These are phyloP conservation scores for Lactarius indigo DNA, from an alignment of 768 basidiomycete genomes.

Conservation along the genomic window DNA sequence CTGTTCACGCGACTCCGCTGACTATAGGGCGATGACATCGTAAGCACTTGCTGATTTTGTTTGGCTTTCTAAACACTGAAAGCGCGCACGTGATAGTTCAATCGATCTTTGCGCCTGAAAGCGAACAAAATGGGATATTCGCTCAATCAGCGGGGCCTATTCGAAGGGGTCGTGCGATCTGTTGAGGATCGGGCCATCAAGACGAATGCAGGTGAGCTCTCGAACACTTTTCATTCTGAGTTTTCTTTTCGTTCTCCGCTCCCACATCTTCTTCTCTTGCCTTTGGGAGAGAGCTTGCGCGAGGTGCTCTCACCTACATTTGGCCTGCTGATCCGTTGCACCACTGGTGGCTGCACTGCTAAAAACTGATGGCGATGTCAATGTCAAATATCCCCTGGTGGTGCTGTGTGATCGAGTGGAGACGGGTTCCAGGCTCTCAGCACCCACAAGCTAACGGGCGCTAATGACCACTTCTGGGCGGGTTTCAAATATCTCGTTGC, in stretches of 20 bases:
- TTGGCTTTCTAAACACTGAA: not conserved
- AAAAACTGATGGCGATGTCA: not conserved
- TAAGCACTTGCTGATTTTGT: slow-evolving; percentile 35
- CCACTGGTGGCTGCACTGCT: slow-evolving; percentile 1
- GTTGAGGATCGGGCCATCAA: slow-evolving; percentile 59
- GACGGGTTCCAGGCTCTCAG: slow-evolving; percentile 7
- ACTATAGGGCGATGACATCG: slow-evolving; percentile 83
- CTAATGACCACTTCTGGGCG: not conserved
- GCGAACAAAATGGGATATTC: slow-evolving; percentile 79
- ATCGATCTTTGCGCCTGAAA: slow-evolving; percentile 82
- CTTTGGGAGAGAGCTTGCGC: not conserved
- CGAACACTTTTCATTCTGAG: not conserved
- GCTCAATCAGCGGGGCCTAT: slow-evolving; percentile 85
- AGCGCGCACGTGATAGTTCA: slow-evolving; percentile 55
- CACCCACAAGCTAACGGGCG: not conserved
- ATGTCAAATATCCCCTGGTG: not conserved
- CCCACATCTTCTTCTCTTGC: not conserved
- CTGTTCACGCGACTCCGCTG: not conserved
- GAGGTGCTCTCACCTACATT: not conserved
- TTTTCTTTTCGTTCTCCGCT: slow-evolving; percentile 18
- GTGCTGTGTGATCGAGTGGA: slow-evolving; percentile 17
- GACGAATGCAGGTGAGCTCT: slow-evolving; percentile 50
- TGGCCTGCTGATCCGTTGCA: slow-evolving; percentile 2
- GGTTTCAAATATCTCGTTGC: slow-evolving; percentile 11
- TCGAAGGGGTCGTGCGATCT: slow-evolving; percentile 66